These are phyloP conservation scores for Orbilia javanica DNA, from an alignment of 2,329 filamentous ascomycete genomes.

Conservation along the genomic window DNA sequence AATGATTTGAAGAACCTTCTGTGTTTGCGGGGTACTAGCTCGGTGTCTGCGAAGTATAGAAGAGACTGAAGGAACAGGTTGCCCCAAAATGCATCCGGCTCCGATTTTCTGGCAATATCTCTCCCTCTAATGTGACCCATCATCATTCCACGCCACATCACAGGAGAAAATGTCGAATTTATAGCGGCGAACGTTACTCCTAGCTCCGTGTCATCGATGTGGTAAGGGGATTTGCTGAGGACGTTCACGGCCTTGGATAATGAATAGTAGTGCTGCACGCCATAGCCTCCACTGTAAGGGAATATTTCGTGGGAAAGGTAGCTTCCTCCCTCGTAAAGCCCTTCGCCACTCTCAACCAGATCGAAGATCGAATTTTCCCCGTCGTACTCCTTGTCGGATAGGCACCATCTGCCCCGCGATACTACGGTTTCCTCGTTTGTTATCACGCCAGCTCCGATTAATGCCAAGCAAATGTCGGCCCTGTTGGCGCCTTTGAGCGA, in stretches of 20 bases:
- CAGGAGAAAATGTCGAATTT: constrained; percentile 54
- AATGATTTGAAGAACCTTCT: constrained; percentile 45
- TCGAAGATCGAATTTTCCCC: constrained; percentile 56
- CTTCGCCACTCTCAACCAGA: constrained; percentile 51
- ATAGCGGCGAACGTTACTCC: constrained; percentile 45
- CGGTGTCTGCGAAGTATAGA: constrained; percentile 49
- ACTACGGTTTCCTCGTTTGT: constrained; percentile 50
- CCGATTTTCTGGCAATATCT: constrained; percentile 54
- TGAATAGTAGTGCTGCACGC: constrained; percentile 56
- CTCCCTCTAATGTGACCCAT: constrained; percentile 58
- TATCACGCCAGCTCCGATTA: constrained; percentile 51
- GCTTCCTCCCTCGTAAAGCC: constrained; percentile 58
- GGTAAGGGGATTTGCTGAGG: constrained; percentile 45
- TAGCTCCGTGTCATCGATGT: constrained; percentile 42
- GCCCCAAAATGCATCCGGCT: constrained; percentile 46
- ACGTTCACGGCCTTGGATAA: constrained; percentile 54
- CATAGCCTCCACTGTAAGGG: constrained; percentile 58
- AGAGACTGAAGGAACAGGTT: constrained; percentile 51
- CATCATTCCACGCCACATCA: constrained; percentile 59
- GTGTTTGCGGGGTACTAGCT: constrained; percentile 35
- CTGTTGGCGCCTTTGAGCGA: constrained; percentile 55
- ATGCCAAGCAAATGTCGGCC: constrained; percentile 51
- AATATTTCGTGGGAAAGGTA: constrained; percentile 59
- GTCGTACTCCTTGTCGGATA: constrained; percentile 41
- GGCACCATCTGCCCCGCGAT: constrained; percentile 41